Percentiles rank a stretch among this genome's conserved stretches.
Evolutionary conservation across 805 yeast species (phyloP).

Genomic region (Pichia cephalocereana): DNA sequence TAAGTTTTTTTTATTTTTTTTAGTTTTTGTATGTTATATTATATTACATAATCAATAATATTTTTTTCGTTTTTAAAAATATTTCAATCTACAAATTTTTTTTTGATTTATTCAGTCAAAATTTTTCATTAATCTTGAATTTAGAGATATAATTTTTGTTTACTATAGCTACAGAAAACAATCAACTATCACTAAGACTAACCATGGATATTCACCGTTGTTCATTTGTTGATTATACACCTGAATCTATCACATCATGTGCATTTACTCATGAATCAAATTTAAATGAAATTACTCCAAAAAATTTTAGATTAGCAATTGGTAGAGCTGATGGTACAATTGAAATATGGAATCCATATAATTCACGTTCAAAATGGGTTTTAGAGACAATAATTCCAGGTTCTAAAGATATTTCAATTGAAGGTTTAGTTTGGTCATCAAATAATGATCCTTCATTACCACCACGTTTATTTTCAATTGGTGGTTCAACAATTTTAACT

Average conservation of each 20-base stretch:
- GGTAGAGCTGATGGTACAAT: constrained; percentile 93
- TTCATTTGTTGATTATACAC: constrained; percentile 81
- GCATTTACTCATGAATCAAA: constrained; percentile 63
- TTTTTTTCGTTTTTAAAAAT: background rate
- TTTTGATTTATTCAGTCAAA: background rate
- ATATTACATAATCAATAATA: background rate
- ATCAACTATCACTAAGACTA: background rate
- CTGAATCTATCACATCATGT: constrained; percentile 74
- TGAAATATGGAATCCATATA: constrained; percentile 84
- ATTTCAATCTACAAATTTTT: background rate
- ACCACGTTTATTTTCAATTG: constrained; percentile 79
- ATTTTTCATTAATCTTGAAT: background rate
- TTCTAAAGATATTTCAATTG: constrained; percentile 75
- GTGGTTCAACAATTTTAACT: constrained; percentile 84
- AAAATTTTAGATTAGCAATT: constrained; percentile 69
- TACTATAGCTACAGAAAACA: background rate
- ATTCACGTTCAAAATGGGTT: constrained; percentile 55
- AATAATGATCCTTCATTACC: constrained; percentile 31
- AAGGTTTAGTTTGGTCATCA: constrained; percentile 76
- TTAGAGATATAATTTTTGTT: background rate
- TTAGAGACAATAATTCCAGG: constrained; percentile 71
- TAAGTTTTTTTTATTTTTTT: too few relatives aligned
- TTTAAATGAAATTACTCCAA: constrained; percentile 34
- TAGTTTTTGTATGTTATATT: background rate
- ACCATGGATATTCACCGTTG: constrained; percentile 79